Conservation (phyloP, 257 asterid genomes). For the Solanum sparsipilum region DNA sequence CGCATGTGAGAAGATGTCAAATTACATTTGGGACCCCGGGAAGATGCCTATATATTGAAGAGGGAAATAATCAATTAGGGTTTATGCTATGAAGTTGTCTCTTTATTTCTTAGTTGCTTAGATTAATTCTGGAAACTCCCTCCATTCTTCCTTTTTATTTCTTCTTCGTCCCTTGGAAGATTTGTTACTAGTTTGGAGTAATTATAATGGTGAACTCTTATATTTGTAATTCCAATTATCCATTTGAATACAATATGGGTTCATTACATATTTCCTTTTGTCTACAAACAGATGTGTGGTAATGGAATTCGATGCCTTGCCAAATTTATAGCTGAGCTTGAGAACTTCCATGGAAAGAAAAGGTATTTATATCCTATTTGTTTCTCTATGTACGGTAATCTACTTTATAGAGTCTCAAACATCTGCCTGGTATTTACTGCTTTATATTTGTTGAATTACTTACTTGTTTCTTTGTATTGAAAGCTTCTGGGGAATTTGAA, state of each 20-base stretch:
- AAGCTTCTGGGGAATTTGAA: background rate
- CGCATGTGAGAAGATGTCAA: background rate
- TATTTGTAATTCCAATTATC: background rate
- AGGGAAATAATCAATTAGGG: background rate
- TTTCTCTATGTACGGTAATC: background rate
- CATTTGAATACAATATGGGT: background rate
- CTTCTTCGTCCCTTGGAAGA: background rate
- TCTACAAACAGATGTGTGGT: constrained; percentile 71
- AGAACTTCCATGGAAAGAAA: constrained; percentile 55
- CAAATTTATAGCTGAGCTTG: constrained; percentile 70
- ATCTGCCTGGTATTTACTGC: background rate
- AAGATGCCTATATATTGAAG: background rate
- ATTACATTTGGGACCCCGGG: background rate
- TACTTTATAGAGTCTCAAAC: background rate
- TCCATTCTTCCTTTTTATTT: background rate
- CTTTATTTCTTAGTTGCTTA: too few species aligned
- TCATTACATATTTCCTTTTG: background rate
- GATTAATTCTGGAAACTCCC: background rate
- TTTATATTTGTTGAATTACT: background rate
- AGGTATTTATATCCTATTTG: constrained; percentile 27
- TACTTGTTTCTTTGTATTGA: background rate
- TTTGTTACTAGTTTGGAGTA: background rate
- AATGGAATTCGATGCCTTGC: constrained; percentile 96
- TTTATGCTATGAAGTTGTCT: background rate
- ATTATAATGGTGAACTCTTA: background rate